A percentile compares a stretch with the other conserved stretches of the same genome.
Evolutionary conservation across 768 basidiomycete species (phyloP).

Genomic region (Pisolithus sp.): DNA sequence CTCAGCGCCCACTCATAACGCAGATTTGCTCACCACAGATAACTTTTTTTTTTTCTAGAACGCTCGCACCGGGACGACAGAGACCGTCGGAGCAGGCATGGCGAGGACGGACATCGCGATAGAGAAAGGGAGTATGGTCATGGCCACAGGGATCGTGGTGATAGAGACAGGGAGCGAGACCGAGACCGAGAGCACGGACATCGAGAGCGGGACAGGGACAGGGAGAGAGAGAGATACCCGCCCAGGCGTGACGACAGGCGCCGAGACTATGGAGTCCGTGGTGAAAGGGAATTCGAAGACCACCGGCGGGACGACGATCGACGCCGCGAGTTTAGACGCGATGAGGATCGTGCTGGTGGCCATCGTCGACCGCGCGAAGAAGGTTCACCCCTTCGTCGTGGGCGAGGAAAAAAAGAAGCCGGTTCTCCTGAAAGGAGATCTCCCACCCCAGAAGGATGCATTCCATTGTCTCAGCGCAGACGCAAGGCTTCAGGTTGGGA

Average conservation of each 20-base stretch:
- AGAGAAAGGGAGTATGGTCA: not conserved
- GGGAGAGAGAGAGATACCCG: constrained; percentile 23
- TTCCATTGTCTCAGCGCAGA: constrained; percentile 79
- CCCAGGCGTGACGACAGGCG: constrained; percentile 45
- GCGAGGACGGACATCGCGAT: constrained; percentile 31
- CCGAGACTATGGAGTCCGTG: constrained; percentile 40
- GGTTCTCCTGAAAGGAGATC: constrained; percentile 77
- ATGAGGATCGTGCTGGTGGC: constrained; percentile 32
- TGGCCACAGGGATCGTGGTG: constrained; percentile 41
- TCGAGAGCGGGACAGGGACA: constrained; percentile 31
- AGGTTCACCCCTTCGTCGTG: too few relatives aligned
- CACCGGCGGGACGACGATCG: constrained; percentile 45
- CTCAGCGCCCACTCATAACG: constrained; percentile 27
- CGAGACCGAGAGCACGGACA: constrained; percentile 29
- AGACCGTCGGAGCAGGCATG: constrained; percentile 54
- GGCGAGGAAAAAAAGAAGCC: too few relatives aligned
- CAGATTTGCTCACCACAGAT: constrained; percentile 46
- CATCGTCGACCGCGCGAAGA: constrained; percentile 26
- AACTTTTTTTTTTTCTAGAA: constrained; percentile 44
- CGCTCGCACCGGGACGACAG: constrained; percentile 63
- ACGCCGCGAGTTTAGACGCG: constrained; percentile 41
- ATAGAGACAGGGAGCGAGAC: constrained; percentile 33
- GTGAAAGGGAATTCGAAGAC: constrained; percentile 40
- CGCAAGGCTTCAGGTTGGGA: constrained; percentile 95
- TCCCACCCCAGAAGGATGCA: constrained; percentile 47